Percentiles rank a stretch among this genome's conserved stretches.
These are phyloP conservation scores for Datisca glomerata DNA, from an alignment of 306 rosid species.

Conservation along the genomic window DNA sequence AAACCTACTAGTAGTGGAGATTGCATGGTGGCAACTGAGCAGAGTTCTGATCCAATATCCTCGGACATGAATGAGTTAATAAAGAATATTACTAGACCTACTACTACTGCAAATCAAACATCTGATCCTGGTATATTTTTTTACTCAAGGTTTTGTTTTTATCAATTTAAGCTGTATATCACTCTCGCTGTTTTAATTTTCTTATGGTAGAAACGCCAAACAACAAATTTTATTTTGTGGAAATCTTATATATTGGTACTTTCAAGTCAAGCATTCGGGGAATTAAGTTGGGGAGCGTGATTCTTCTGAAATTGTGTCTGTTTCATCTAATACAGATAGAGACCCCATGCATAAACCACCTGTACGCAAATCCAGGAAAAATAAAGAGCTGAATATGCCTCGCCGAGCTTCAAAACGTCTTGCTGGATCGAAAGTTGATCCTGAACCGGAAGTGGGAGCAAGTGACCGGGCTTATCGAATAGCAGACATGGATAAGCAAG, in stretches of 20 bases:
- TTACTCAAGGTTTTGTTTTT: constrained; percentile 4
- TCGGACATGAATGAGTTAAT: too few relatives aligned
- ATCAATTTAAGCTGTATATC: neutral
- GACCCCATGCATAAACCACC: neutral
- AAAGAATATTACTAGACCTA: too few relatives aligned
- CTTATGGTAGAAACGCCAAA: too few relatives aligned
- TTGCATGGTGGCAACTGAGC: constrained; percentile 1
- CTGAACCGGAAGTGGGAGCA: constrained; percentile 37
- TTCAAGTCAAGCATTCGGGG: constrained; percentile 15
- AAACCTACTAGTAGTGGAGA: constrained; percentile 15
- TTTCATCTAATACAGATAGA: constrained; percentile 16
- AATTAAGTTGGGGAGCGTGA: constrained; percentile 21
- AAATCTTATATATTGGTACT: too few relatives aligned
- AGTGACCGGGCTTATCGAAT: constrained; percentile 23
- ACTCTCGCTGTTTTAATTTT: too few relatives aligned
- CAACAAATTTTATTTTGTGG: too few relatives aligned
- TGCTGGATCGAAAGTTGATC: constrained; percentile 68
- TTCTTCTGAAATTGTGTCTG: constrained; percentile 14
- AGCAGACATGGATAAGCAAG: constrained; percentile 23
- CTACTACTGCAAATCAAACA: too few relatives aligned
- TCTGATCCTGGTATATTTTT: constrained; percentile 31
- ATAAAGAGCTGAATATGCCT: constrained; percentile 41
- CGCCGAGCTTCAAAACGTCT: constrained; percentile 83
- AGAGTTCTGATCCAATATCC: neutral
- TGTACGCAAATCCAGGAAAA: constrained; percentile 14